Evolutionary conservation across 805 yeast genomes (phyloP).

Genomic region (Wickerhamomyces bovis): DNA sequence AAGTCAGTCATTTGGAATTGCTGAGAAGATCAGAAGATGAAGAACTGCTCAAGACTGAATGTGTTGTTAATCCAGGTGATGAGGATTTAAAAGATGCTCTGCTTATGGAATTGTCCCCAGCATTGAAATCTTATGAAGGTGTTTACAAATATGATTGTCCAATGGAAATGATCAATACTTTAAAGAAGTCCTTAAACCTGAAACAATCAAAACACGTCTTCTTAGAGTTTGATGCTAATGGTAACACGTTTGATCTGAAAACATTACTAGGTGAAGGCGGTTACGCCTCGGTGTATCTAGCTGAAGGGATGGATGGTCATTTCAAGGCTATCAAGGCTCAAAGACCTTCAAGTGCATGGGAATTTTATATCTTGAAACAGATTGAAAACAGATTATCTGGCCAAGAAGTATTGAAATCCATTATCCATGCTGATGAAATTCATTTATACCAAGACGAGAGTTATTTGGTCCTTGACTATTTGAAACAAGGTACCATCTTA

Average conservation of each 20-base stretch:
- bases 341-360: conserved; percentile 71
- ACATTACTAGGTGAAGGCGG: conserved; percentile 76
- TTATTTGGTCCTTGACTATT: conserved; percentile 18
- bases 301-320: conserved; percentile 51
- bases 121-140: conserved; percentile 28
- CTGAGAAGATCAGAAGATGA: background rate
- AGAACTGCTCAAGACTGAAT: conserved; percentile 6
- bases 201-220: conserved; percentile 30
- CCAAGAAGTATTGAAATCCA: conserved; percentile 27
- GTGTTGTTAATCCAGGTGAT: conserved; percentile 41
- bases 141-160: conserved; percentile 26
- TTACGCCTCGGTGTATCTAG: conserved; percentile 67
- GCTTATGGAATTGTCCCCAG: conserved; percentile 32
- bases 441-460: conserved; percentile 32
- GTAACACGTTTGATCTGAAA: conserved; percentile 41
- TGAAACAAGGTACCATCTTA: conserved; percentile 63
- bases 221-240: conserved; percentile 37
- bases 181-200: conserved; percentile 31
- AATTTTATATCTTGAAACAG: conserved; percentile 63
- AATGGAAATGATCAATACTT: conserved; percentile 29
- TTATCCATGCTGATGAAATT: conserved; percentile 46
- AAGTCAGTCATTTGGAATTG: conserved; percentile 5
- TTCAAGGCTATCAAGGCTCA: conserved; percentile 69
- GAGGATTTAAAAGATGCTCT: conserved; percentile 32
- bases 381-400: conserved; percentile 37